Percentiles rank a stretch among this genome's conserved stretches.
These are phyloP conservation scores for Marasmius tenuissimus DNA, from an alignment of 1,284 basidiomycete species.

Conservation along the genomic window DNA sequence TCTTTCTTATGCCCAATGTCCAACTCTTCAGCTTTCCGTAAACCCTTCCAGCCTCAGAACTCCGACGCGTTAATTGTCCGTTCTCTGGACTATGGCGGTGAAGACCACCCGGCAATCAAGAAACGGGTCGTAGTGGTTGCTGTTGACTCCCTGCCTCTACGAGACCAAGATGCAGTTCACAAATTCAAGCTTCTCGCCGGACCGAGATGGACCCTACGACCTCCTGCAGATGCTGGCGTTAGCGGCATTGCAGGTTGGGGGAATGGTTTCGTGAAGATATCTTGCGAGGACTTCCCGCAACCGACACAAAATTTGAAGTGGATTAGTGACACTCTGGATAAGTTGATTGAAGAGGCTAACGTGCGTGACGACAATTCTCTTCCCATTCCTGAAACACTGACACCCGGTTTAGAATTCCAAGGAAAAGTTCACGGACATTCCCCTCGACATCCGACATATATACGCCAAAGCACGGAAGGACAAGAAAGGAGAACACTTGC, in stretches of 20 bases:
- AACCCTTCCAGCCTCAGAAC: slow-evolving; percentile 70
- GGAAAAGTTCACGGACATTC: slow-evolving; percentile 61
- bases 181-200: slow-evolving; percentile 84
- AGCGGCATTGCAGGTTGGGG: slow-evolving; percentile 44
- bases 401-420: slow-evolving; percentile 4
- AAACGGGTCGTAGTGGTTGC: slow-evolving; percentile 77
- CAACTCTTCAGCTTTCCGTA: slow-evolving; percentile 62
- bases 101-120: slow-evolving; percentile 64
- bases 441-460: slow-evolving; percentile 78
- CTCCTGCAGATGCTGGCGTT: slow-evolving; percentile 67
- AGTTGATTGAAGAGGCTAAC: slow-evolving; percentile 73
- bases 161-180: slow-evolving; percentile 61
- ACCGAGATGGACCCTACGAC: slow-evolving; percentile 74
- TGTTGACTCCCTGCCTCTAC: slow-evolving; percentile 70
- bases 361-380: slow-evolving; percentile 45
- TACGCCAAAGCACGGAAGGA: slow-evolving; percentile 68
- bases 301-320: slow-evolving; percentile 85
- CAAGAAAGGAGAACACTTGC: slow-evolving; percentile 66
- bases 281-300: slow-evolving; percentile 79
- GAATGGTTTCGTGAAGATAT: slow-evolving; percentile 83
- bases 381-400: slow-evolving; percentile 3
- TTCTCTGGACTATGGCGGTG: slow-evolving; percentile 74
- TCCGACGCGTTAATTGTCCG: slow-evolving; percentile 67
- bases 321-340: slow-evolving; percentile 78
- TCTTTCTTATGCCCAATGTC: slow-evolving; percentile 1